phyloP scores from a whole-genome alignment of 805 yeast genomes.

The Cyberlindnera xylosilytica region DNA sequence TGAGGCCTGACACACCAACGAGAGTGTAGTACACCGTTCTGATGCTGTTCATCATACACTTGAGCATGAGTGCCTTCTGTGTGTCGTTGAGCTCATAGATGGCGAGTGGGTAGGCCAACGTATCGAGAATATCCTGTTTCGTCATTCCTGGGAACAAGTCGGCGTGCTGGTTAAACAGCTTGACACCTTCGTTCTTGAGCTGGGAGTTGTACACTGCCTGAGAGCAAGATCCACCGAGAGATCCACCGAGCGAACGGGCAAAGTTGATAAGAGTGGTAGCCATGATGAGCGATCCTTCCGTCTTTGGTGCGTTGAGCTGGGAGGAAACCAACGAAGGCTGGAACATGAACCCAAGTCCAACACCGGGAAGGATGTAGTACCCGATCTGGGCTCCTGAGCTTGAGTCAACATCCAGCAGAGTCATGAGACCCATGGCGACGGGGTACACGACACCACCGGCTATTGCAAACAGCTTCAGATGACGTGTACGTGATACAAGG shows the following conservation, averaged over 20 bases:
- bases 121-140: background rate
- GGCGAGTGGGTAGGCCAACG: conserved; percentile 4
- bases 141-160: conserved; percentile 4
- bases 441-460: conserved; percentile 29
- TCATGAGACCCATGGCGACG: conserved; percentile 35
- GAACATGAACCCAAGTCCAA: conserved; percentile 33
- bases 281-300: conserved; percentile 44
- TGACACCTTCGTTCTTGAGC: conserved; percentile 15
- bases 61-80: conserved; percentile 14
- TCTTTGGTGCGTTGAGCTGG: conserved; percentile 43
- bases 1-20: conserved; percentile 16
- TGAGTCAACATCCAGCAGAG: conserved; percentile 31
- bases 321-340: conserved; percentile 32
- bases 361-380: conserved; percentile 35
- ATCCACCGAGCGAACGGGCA: conserved; percentile 39
- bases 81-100: background rate
- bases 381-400: conserved; percentile 32
- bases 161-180: background rate
- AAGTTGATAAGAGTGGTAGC: conserved; percentile 42
- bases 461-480: conserved; percentile 33
- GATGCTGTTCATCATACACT: conserved; percentile 34
- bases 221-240: conserved; percentile 36
- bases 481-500: conserved; percentile 31
- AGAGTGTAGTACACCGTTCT: conserved; percentile 39
- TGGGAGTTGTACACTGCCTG: conserved; percentile 36